Evolutionary conservation across 148 eudicot genomes (phyloP).

Genomic region (Vaccinium corymbosum): DNA sequence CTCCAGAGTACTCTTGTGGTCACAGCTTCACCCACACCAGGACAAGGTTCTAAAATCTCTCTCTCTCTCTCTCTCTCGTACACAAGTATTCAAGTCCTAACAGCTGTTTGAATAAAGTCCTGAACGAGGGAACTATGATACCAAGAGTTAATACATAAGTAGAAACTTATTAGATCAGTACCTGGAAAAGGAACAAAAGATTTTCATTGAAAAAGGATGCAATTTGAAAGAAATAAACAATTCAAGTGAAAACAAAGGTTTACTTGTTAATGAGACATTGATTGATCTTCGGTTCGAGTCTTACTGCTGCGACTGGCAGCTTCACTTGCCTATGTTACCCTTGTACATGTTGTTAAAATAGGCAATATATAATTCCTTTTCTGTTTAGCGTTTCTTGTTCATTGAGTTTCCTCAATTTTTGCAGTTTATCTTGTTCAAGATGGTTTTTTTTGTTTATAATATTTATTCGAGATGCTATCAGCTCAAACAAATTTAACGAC

Average conservation of each 20-base stretch:
- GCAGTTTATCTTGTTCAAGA: background rate
- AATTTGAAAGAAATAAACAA: background rate
- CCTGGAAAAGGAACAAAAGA: background rate
- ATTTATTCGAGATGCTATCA: background rate
- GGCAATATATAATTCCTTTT: too few species aligned
- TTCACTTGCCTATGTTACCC: too few species aligned
- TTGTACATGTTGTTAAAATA: too few species aligned
- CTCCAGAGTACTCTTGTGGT: constrained; percentile 42
- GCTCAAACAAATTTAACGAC: background rate
- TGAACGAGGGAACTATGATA: background rate
- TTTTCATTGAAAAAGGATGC: background rate
- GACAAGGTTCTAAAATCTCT: constrained; percentile 34
- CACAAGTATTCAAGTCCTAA: background rate
- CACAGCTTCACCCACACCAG: constrained; percentile 30
- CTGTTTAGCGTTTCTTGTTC: too few species aligned
- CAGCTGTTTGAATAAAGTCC: background rate
- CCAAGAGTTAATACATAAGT: background rate
- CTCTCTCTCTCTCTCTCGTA: background rate
- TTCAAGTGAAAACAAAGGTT: background rate
- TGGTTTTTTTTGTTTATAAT: too few species aligned
- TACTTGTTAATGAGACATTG: background rate
- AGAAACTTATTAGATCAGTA: background rate
- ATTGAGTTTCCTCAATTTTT: background rate
- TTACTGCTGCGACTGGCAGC: too few species aligned
- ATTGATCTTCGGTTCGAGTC: too few species aligned